Evolutionary conservation across 768 basidiomycete species (phyloP).

Genomic region (Pisolithus microcarpus): DNA sequence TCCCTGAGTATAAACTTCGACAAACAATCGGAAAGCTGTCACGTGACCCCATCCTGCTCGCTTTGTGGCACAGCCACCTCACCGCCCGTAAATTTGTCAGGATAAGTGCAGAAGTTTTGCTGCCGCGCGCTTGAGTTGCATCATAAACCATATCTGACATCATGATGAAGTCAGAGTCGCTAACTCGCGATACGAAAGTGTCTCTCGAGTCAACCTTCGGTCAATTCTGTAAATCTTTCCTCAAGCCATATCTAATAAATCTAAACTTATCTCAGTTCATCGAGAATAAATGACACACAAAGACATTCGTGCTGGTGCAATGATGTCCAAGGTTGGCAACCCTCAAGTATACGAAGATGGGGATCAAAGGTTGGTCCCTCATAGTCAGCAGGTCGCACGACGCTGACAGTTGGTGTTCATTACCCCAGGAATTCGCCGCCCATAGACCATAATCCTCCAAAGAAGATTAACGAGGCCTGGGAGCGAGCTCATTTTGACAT

Average conservation of each 20-base stretch:
- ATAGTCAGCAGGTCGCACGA: slow-evolving; percentile 3
- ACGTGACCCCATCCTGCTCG: too few species aligned
- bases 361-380: slow-evolving; percentile 35
- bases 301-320: slow-evolving; percentile 27
- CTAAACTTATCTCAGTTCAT: not conserved
- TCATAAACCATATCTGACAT: not conserved
- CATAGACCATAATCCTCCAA: slow-evolving; percentile 16
- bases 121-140: too few species aligned
- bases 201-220: not conserved
- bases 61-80: too few species aligned
- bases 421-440: slow-evolving; percentile 17
- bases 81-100: too few species aligned
- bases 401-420: slow-evolving; percentile 1
- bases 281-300: slow-evolving; percentile 10
- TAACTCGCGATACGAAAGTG: not conserved
- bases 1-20: too few species aligned
- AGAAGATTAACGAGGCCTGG: slow-evolving; percentile 27
- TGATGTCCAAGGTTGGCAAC: slow-evolving; percentile 48
- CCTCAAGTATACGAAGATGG: slow-evolving; percentile 40
- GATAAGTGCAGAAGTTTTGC: too few species aligned
- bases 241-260: not conserved
- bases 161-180: not conserved
- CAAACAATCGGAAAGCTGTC: too few species aligned
- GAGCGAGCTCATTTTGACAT: slow-evolving; percentile 33
- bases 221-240: not conserved